These are phyloP conservation scores for Powellomyces hirtus DNA, from an alignment of 192 early-diverging fungal species.

Conservation along the genomic window DNA sequence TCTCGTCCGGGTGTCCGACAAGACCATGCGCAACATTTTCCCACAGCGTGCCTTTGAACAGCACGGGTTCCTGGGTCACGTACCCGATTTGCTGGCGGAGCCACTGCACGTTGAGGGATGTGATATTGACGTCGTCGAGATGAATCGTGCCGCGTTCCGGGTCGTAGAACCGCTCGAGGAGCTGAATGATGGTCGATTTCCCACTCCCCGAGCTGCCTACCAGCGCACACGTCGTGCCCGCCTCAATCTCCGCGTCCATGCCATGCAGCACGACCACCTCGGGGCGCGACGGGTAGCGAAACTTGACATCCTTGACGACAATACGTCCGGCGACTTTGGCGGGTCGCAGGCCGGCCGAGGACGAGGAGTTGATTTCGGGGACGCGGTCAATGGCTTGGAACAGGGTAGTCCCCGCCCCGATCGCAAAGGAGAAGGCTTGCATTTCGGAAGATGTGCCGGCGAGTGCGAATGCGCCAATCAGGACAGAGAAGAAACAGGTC, in stretches of 20 bases:
- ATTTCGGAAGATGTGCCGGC: conserved; percentile 72
- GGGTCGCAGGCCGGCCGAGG: conserved; percentile 29
- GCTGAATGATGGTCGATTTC: conserved; percentile 78
- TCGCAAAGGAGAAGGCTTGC: conserved; percentile 68
- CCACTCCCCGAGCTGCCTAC: conserved; percentile 81
- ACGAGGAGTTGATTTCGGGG: conserved; percentile 64
- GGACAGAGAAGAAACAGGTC: conserved; percentile 85
- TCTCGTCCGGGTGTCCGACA: conserved; percentile 53
- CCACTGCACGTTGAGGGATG: conserved; percentile 76
- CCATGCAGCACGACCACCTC: conserved; percentile 58
- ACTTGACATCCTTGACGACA: conserved; percentile 44
- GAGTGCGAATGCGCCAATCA: conserved; percentile 79
- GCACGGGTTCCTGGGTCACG: conserved; percentile 89
- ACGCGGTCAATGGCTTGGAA: conserved; percentile 79
- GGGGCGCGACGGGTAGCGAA: conserved; percentile 65
- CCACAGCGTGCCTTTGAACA: conserved; percentile 72
- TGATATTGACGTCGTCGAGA: conserved; percentile 76
- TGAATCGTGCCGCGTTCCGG: conserved; percentile 53
- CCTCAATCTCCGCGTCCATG: conserved; percentile 50
- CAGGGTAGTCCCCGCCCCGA: conserved; percentile 79
- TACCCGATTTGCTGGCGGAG: conserved; percentile 84
- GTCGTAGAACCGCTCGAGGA: conserved; percentile 85
- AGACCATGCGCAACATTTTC: conserved; percentile 71
- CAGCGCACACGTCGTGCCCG: conserved; percentile 80
- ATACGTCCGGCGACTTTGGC: conserved; percentile 36